Conservation (phyloP, 2,329 filamentous ascomycete genomes). For the Trichoderma oligosporum region DNA sequence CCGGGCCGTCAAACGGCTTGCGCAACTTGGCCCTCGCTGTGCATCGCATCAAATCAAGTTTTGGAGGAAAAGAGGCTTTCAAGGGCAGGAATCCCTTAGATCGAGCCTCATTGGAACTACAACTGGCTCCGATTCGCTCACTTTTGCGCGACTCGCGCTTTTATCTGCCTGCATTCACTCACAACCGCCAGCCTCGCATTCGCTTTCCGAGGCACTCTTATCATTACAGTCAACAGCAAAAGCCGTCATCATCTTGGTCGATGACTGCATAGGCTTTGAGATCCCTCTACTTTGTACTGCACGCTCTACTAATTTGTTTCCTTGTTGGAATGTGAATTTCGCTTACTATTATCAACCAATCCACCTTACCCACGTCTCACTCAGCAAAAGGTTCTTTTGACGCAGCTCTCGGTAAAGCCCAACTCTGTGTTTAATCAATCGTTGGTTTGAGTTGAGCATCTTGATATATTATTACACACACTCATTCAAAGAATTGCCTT, state of each 20-base stretch:
- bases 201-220: background rate
- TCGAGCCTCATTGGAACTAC: slow-evolving; percentile 13
- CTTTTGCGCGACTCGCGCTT: slow-evolving; percentile 13
- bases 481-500: background rate
- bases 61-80: background rate
- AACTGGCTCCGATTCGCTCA: background rate
- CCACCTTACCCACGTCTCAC: background rate
- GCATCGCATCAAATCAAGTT: background rate
- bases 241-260: background rate
- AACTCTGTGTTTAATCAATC: background rate
- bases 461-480: background rate
- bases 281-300: background rate
- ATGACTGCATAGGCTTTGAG: background rate
- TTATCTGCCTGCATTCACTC: background rate
- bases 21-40: slow-evolving; percentile 5
- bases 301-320: background rate
- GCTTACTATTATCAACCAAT: too few relatives aligned
- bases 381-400: background rate
- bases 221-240: background rate
- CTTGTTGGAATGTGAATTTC: background rate
- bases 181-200: background rate
- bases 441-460: background rate
- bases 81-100: slow-evolving; percentile 4
- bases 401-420: slow-evolving; percentile 1
- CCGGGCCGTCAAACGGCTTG: slow-evolving; percentile 15